Base-by-base conservation (phyloP, 305 asterid species). In the Euphrasia arctica region DNA sequence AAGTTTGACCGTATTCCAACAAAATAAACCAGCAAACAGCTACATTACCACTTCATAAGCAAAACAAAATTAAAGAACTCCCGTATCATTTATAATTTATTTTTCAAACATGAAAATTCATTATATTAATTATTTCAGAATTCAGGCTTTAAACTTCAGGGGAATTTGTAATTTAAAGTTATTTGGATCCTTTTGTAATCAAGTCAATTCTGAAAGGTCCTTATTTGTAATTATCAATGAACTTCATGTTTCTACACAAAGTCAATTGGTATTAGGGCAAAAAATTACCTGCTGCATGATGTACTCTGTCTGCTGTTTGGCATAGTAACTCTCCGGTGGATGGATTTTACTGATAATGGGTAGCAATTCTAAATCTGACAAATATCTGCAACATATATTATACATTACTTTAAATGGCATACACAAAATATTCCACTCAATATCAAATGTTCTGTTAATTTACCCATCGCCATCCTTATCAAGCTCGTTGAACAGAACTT, bases 381-480 rank as follows among this genome's bases (percentile, higher is more conserved):
- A 76, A 72, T 74, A 80, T 62, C 99, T 93, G 76, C 74, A 65
- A 62, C 41, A 70, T 39, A 66, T 41, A 68, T 52, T 47, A 66
- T 25, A 68, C 13, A 65, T 65, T 51, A 15, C 10, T 59, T 74
- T 18, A 54, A 60, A 66, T 4, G n/a, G 49, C 60, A 28, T 45
- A 54, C 43, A 32, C 31, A 25, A 63, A 27, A 64, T 67, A 63
- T 57, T 18, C 54, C 55, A 13, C 28, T 39, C 71, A 60, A 6
- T 5, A 66, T 57, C 55, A 70, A 56, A 63, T 50, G 60, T 63
- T 42, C n/a, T 64, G 66, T 66, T 65, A 7, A 73, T 78, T 39
- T 77, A 93, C 99, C 99, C 95, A 48, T 93, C 99, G 5, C 95
- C 93, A 71, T 90, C 91, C 83, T 82, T 85, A 81, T 93, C 99